Evolutionary conservation across 2,329 filamentous ascomycete species (phyloP).

Genomic region (Thermochaetoides dissita): DNA sequence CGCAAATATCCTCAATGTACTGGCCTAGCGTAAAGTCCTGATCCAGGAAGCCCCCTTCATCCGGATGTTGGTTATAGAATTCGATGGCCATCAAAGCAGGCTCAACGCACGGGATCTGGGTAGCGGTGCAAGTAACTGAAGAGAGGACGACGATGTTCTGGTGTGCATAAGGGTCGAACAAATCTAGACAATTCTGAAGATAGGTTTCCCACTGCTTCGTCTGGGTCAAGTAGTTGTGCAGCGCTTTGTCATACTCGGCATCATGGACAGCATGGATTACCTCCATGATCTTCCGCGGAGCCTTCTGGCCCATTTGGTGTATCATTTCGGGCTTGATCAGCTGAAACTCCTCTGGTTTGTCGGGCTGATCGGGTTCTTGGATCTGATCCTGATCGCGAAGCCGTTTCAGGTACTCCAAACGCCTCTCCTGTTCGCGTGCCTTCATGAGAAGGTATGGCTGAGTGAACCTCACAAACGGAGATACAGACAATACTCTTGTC

Average conservation of each 20-base stretch:
- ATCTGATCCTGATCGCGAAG: constrained; percentile 63
- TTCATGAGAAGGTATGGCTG: constrained; percentile 88
- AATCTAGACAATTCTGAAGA: constrained; percentile 69
- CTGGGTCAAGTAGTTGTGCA: constrained; percentile 88
- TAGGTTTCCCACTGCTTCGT: constrained; percentile 95
- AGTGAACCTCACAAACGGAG: constrained; percentile 89
- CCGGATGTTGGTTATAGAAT: constrained; percentile 84
- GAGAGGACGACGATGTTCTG: constrained; percentile 93
- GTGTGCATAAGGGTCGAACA: constrained; percentile 90
- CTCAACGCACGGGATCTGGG: constrained; percentile 83
- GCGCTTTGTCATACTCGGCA: constrained; percentile 87
- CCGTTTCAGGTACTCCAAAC: constrained; percentile 66
- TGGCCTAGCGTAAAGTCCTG: constrained; percentile 88
- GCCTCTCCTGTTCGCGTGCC: constrained; percentile 77
- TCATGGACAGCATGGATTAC: constrained; percentile 90
- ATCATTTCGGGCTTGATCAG: constrained; percentile 95
- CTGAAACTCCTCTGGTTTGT: constrained; percentile 63
- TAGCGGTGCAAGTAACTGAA: constrained; percentile 84
- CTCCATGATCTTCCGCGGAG: constrained; percentile 78
- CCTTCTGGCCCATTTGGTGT: constrained; percentile 63
- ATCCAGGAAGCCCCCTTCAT: constrained; percentile 48
- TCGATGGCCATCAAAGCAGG: constrained; percentile 80
- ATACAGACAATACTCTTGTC: constrained; percentile 85
- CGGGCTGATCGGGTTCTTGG: constrained; percentile 41
- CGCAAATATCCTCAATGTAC: constrained; percentile 82